phyloP scores from a whole-genome alignment of 306 rosid species.

The Heteromeles arbutifolia region DNA sequence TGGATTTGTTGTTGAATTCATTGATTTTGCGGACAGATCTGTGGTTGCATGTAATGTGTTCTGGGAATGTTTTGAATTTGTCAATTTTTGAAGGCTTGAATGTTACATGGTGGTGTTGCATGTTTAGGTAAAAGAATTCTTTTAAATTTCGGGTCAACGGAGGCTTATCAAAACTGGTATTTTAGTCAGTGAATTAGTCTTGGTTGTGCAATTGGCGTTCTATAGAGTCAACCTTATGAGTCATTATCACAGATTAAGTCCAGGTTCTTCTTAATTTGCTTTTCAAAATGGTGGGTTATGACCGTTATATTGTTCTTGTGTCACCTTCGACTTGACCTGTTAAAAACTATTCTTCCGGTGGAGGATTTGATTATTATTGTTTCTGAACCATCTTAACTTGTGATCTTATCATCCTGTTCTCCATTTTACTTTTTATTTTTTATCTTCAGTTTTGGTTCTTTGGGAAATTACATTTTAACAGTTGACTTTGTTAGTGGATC shows the following conservation, averaged over 20 bases:
- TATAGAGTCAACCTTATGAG: background rate
- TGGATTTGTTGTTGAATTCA: background rate
- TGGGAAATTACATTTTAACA: background rate
- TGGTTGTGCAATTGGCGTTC: background rate
- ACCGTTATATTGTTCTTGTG: slow-evolving; percentile 9
- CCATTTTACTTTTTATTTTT: background rate
- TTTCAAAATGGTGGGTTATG: slow-evolving; percentile 9
- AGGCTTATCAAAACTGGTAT: background rate
- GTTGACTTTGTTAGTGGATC: background rate
- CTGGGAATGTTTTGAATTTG: slow-evolving; percentile 1
- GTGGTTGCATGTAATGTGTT: slow-evolving; percentile 16
- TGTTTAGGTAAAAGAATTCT: background rate
- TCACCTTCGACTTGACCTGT: slow-evolving; percentile 9
- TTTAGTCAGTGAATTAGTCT: background rate
- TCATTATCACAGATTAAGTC: slow-evolving; percentile 6
- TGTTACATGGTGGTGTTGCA: slow-evolving; percentile 4
- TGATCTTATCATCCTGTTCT: background rate
- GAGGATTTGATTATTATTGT: slow-evolving; percentile 1
- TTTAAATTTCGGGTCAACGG: background rate
- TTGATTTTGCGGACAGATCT: slow-evolving; percentile 14
- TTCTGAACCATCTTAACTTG: background rate
- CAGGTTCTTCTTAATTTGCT: slow-evolving; percentile 2
- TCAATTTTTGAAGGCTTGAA: background rate
- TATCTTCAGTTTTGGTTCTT: background rate
- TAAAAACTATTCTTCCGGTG: background rate